Evolutionary conservation across 805 yeast species (phyloP), one percentile per base, ranked within the genome.

Genomic region (Yarrowia sp.): DNA sequence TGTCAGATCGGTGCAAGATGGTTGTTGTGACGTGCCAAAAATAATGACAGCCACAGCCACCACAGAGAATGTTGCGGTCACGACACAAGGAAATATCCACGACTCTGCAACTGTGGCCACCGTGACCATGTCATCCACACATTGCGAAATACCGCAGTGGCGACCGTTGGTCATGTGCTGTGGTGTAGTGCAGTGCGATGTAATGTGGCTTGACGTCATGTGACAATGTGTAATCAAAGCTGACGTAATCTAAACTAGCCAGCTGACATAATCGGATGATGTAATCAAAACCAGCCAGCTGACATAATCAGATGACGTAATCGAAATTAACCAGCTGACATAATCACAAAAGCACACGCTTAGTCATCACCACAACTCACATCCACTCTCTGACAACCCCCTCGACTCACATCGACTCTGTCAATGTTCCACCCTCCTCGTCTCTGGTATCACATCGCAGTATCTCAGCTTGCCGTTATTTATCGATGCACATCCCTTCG

Each of bases 401-500:
- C 36, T 4, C 56, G 16, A 16, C 56, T 8, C 42, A 10, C 22
- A 12, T 26, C 22, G 11, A 32, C 22, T 35, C 56, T 8, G 8
- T 5, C 15, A 38, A 16, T 26, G 32, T 26, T 26, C 32, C 32
- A 5, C 52, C 14, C 53, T 35, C 43, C 14, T 19, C 42, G 16
- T 16, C 38, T 36, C 42, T 10, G 42, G 45, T 48, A 22, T 55
- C 26, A 40, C 61, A 40, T 16, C 58, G 32, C 45, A 50, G 42
- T 40, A 38, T 53, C 45, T 14, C 61, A 22, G 61, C 61, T 8
- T 5, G 14, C 40, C 61, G 46, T 41, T 22, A 32, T 8, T 40
- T 53, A 56, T 56, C 63, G 40, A 56, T 41, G 63, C 63, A 55
- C 61, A 22, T 41, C 36, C 63, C 48, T 5, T 22, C 63, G 48